These are phyloP conservation scores for Berkeleyomyces rouxiae DNA, from an alignment of 2,329 filamentous ascomycete genomes.

Conservation along the genomic window DNA sequence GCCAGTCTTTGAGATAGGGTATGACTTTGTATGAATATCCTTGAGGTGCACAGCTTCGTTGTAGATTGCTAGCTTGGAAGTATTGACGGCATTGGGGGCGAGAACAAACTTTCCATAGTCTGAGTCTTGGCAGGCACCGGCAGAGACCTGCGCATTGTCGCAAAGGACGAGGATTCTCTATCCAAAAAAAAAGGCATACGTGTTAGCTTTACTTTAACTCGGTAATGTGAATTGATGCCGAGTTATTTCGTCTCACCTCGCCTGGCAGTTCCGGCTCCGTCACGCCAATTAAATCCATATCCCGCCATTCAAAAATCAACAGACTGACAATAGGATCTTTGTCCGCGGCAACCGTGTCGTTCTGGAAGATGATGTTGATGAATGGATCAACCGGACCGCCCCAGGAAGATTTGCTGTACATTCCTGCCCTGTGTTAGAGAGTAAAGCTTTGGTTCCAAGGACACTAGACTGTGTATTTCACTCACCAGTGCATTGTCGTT, in stretches of 20 bases:
- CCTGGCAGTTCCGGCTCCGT: constrained; percentile 36
- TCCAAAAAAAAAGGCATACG: constrained; percentile 15
- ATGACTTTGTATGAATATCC: constrained; percentile 56
- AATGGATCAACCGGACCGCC: constrained; percentile 76
- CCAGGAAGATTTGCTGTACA: constrained; percentile 87
- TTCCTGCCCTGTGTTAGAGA: constrained; percentile 37
- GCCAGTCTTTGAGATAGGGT: constrained; percentile 73
- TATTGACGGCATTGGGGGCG: constrained; percentile 53
- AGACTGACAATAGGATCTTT: constrained; percentile 65
- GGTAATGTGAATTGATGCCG: neutral
- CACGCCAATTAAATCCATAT: constrained; percentile 62
- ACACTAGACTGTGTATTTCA: neutral
- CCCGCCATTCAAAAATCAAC: constrained; percentile 87
- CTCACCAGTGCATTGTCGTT: constrained; percentile 54
- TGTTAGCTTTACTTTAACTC: constrained; percentile 25
- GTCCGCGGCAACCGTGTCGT: constrained; percentile 36
- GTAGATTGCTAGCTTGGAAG: constrained; percentile 54
- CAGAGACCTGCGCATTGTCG: constrained; percentile 50
- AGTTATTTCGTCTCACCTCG: constrained; percentile 28
- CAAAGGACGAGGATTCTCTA: constrained; percentile 44
- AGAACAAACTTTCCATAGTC: constrained; percentile 76
- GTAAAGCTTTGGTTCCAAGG: constrained; percentile 13
- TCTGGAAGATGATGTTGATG: constrained; percentile 66
- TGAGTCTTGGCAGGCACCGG: constrained; percentile 56
- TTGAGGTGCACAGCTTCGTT: constrained; percentile 74